Base-by-base conservation (phyloP, 108 stramenopile species). In the Skeletonema costatum region DNA sequence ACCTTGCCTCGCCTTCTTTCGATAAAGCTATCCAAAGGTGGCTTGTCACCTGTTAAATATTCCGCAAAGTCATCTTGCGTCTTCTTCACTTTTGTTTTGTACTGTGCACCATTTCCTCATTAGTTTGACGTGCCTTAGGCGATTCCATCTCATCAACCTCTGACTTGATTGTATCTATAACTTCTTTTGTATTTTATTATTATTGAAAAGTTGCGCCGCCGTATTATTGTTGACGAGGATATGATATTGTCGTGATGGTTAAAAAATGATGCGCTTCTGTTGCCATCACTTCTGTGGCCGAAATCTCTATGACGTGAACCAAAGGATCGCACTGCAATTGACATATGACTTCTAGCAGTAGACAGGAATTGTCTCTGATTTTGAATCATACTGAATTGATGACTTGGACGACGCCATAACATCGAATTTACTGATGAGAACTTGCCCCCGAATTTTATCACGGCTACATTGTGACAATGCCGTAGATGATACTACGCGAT, bases 1-100 rank as follows among this genome's bases (percentile, higher is more conserved):
- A 25, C 7, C 9, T 56, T 56, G 3, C 7, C 21, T 56, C 29
- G 25, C 9, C 53, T 56, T n/a, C 7, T 21, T 10, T 56, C 21
- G 4, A 56, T 56, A 10, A 56, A 25, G 9, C 25, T n/a, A 29
- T 69, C 42, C 13, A 76, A 17, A 13, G 66, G 3, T 8, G 44
- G 31, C 25, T 60, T 60, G 29, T 70, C 65, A 60, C 71, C 66
- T 71, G 42, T 66, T 38, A 79, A 73, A 73, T 79, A 79, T 7
- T 62, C 58, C 10, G 78, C 71, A 63, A 79, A 79, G 50, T 79
- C 78, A 46, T 79, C 67, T 61, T 72, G 66, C 46, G 78, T 79
- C 60, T 72, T 71, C 48, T 62, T 51, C 2, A 61, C 66, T 39
- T 41, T 30, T 38, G 41, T n/a, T 10, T 2, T 36, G 64, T 14